Evolutionary conservation across 129 eudicot genomes (phyloP), one percentile per base, ranked within the genome.

Genomic region (Silybum marianum): DNA sequence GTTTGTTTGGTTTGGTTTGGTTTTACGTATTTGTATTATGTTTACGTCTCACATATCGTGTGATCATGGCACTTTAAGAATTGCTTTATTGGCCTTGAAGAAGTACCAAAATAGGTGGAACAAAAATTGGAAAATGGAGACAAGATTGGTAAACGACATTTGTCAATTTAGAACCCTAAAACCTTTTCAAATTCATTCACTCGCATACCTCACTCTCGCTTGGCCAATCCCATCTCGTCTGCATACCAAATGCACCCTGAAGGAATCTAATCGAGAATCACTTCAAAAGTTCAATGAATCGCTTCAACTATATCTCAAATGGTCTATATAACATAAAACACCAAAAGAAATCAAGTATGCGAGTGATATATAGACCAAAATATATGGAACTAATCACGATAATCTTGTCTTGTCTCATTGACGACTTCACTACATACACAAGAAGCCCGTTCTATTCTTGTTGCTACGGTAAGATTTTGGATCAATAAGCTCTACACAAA

Each of bases 11-110:
- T 38, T 7, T 48, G 60, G 60, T 48, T 48, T 46, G 58, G n/a
- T 46, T 46, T 46, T 2, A 13, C 14, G 6, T 72, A 72, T 72
- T 14, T 38, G 19, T 18, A 24, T 72, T n/a, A 22, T 62, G 9
- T 36, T 39, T 13, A 22, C 39, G 8, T 19, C 26, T 72, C 39
- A 39, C 46, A 75, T 54, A 4, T 80, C 9, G 44, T 54, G 73
- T 42, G 36, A 60, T 72, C 72, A 9, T 23, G 72, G 78, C 62
- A 72, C 69, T 48, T 32, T 32, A 21, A 21, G 77, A 54, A 48
- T 71, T 30, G 36, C 21, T 60, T 34, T 26, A 18, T 46, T 25
- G 69, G 22, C 81, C 62, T 23, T 36, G 66, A 28, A 54, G 66
- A 14, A 9, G 22, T n/a, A 18, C 22, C 65, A 18, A 54, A 18